Base-by-base conservation (phyloP, 495 filamentous ascomycete species). In the Pseudomonodictys pantanalensis region DNA sequence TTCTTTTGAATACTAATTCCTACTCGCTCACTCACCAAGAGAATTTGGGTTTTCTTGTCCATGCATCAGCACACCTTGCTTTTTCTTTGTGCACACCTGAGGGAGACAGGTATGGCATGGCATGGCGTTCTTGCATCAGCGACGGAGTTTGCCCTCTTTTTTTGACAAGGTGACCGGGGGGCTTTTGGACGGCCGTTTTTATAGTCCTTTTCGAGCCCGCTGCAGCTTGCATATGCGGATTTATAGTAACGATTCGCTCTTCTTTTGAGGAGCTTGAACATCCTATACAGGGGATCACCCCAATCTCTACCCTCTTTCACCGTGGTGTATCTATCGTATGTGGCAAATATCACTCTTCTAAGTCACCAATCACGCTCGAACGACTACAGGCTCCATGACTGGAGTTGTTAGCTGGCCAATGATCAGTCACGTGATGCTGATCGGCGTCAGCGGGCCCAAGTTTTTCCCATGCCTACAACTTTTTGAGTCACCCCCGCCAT, bases 401-500 rank as follows among this genome's bases (percentile, higher is more conserved):
- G n/a, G n/a, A n/a, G n/a, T n/a, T n/a, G n/a, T n/a, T n/a, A n/a
- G n/a, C 7, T 20, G 9, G 7, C 24, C 10, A 24, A 28, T 18
- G 45, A 10, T 8, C 11, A 12, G n/a, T 46, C 53, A 47, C 41
- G 53, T 47, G 53, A 12, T 12, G 8, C 15, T 33, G 15, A 18
- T 1, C 43, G n/a, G 23, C 24, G 25, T 42, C n/a, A 15, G 4
- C 41, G 53, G n/a, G 30, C 5, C 30, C 17, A 38, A 11, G 47
- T 60, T 60, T 60, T 42, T 24, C 56, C 56, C 28, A 47, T 23
- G 41, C 41, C 43, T 22, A 57, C 53, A 58, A 50, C 29, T 33
- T 54, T 39, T 53, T 63, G 53, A 63, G 22, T 57, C 60, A 63
- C 60, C 60, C n/a, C 60, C 60, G 60, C 60, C 43, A 61, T 58